These are phyloP conservation scores for Annulohypoxylon nitens DNA, from an alignment of 495 filamentous ascomycete species.

Conservation along the genomic window DNA sequence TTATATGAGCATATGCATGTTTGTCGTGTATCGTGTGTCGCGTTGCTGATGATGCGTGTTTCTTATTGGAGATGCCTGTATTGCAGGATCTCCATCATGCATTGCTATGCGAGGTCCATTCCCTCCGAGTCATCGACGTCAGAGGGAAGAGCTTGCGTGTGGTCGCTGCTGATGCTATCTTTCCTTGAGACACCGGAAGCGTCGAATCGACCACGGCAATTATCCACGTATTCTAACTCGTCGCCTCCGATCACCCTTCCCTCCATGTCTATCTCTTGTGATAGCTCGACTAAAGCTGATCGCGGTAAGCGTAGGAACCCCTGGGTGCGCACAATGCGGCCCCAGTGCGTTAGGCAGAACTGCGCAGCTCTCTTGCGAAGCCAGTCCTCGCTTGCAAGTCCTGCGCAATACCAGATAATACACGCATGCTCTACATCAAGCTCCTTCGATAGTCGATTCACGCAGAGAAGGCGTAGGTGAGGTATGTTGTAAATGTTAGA, in stretches of 20 bases:
- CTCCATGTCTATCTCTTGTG: slow-evolving; percentile 90
- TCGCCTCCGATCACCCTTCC: slow-evolving; percentile 86
- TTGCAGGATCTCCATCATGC: neutral
- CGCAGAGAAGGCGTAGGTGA: slow-evolving; percentile 87
- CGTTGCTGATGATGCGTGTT: neutral
- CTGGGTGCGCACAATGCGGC: slow-evolving; percentile 87
- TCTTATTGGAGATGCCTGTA: neutral
- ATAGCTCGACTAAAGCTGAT: slow-evolving; percentile 85
- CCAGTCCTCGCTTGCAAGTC: slow-evolving; percentile 91
- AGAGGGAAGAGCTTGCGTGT: slow-evolving; percentile 68
- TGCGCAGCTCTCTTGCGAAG: slow-evolving; percentile 85
- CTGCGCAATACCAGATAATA: slow-evolving; percentile 94
- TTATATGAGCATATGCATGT: neutral
- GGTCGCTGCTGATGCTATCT: slow-evolving; percentile 69
- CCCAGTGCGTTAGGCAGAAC: slow-evolving; percentile 95
- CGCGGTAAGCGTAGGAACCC: slow-evolving; percentile 86
- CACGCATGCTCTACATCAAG: slow-evolving; percentile 95
- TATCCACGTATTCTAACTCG: slow-evolving; percentile 83
- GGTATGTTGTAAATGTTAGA: slow-evolving; percentile 97
- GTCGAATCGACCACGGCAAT: slow-evolving; percentile 72
- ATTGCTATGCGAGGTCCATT: slow-evolving; percentile 61
- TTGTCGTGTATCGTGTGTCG: neutral
- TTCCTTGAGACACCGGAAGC: slow-evolving; percentile 66
- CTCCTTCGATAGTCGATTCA: slow-evolving; percentile 87
- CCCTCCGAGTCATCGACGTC: slow-evolving; percentile 79